Evolutionary conservation across 2,329 filamentous ascomycete species (phyloP), one percentile per base, ranked within the genome.

Genomic region (Claviceps pazoutovae): DNA sequence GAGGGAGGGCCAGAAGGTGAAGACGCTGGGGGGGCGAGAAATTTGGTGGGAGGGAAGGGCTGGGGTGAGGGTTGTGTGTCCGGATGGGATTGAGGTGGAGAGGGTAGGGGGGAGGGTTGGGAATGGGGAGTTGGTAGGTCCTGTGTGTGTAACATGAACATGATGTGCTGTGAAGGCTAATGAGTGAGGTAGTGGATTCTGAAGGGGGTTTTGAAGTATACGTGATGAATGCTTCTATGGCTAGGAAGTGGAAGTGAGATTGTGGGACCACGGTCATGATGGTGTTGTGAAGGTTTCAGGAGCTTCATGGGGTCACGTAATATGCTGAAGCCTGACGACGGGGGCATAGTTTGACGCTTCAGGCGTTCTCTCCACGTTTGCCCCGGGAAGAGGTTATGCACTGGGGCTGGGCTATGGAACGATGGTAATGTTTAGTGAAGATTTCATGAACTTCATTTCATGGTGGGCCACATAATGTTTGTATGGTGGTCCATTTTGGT

Each of bases 1-100:
- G 90, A 67, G 71, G 26, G 80, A 86, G 58, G 72, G 73, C 1
- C 66, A 74, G 56, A 88, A 83, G 67, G 73, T 79, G 1, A 77
- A 82, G 69, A 86, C 86, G 0, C 72, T 82, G 8, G 75, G 74
- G 4, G 75, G 74, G 3, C 75, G 75, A 51, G 80, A 86, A 58
- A 64, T 97, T 47, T 95, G 85, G 84, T 97, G 89, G 88, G 85
- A 89, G 62, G 77, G 70, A 51, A 82, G 73, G 49, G 84, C 83
- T 0, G 80, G 76, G 57, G 84, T 78, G 62, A 71, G 80, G 64
- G 80, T 90, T 64, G 66, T 93, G 30, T 83, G 90, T 72, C 93
- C 91, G 0, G 85, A 84, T 5, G 76, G 81, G 56, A 79, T 96
- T 44, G 82, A 90, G 65, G 85, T 97, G 14, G 78, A 82, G 43